Percentiles rank a stretch among this genome's conserved stretches.
Conservation (phyloP, 805 yeast genomes). For the Kurtzmaniella fragi region DNA sequence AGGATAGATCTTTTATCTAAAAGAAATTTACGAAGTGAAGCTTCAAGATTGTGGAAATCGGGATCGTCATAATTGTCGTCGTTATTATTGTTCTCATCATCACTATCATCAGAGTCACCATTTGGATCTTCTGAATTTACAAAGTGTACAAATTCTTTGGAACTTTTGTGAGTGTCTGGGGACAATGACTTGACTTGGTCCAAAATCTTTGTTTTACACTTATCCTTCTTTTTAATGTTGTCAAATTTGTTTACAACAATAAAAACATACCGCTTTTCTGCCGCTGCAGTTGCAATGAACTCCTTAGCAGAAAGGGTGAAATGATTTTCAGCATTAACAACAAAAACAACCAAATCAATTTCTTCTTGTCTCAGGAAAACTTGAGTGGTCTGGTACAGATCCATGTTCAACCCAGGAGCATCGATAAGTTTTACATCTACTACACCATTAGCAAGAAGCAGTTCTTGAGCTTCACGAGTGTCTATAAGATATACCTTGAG, state of each 20-base stretch:
- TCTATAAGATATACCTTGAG: constrained; percentile 83
- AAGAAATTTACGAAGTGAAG: constrained; percentile 77
- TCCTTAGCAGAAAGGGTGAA: constrained; percentile 92
- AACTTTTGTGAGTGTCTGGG: constrained; percentile 86
- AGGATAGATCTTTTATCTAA: constrained; percentile 86
- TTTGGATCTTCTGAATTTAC: constrained; percentile 56
- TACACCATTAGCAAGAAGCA: constrained; percentile 81
- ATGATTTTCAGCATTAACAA: constrained; percentile 93
- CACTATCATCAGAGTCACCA: constrained; percentile 30
- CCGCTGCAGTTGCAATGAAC: constrained; percentile 83
- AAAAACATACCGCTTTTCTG: constrained; percentile 86
- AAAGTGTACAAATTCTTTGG: constrained; percentile 91
- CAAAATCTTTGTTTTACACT: constrained; percentile 71
- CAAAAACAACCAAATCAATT: constrained; percentile 92
- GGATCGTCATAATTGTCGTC: constrained; percentile 39
- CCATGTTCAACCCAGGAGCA: constrained; percentile 95
- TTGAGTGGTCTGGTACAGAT: constrained; percentile 89
- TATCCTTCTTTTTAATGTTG: constrained; percentile 71
- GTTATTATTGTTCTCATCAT: constrained; percentile 20
- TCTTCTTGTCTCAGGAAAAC: constrained; percentile 96
- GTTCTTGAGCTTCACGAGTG: constrained; percentile 57
- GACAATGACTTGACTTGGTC: constrained; percentile 82
- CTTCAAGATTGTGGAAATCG: constrained; percentile 79
- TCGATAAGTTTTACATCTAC: constrained; percentile 91
- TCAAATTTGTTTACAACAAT: constrained; percentile 94